Evolutionary conservation across 106 monocot species (phyloP).

Genomic region (Cymbidium sinense): DNA sequence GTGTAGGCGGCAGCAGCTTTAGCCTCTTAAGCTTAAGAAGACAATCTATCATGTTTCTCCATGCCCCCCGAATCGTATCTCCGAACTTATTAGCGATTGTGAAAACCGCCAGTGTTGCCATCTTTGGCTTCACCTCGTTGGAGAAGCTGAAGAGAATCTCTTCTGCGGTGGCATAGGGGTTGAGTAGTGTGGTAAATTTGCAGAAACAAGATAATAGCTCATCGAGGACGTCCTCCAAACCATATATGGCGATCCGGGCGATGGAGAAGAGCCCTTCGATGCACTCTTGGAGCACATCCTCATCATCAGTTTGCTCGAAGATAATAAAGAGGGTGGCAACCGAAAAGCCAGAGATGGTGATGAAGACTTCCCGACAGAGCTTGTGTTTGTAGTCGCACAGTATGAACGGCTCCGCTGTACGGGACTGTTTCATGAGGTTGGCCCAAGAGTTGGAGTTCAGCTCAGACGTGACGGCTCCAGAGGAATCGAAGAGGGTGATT

Average conservation of each 20-base stretch:
- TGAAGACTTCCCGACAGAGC: slow-evolving; percentile 63
- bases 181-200: slow-evolving; percentile 73
- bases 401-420: slow-evolving; percentile 41
- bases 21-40: slow-evolving; percentile 80
- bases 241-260: slow-evolving; percentile 59
- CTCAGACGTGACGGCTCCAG: not conserved
- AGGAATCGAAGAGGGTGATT: slow-evolving; percentile 34
- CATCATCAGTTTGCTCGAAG: slow-evolving; percentile 82
- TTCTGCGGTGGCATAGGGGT: slow-evolving; percentile 75
- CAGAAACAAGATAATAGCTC: slow-evolving; percentile 88
- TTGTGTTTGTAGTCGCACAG: slow-evolving; percentile 58
- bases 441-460: slow-evolving; percentile 20
- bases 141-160: slow-evolving; percentile 76
- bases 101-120: slow-evolving; percentile 87
- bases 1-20: slow-evolving; percentile 53
- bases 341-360: slow-evolving; percentile 59
- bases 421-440: slow-evolving; percentile 56
- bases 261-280: slow-evolving; percentile 63
- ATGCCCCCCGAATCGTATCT: slow-evolving; percentile 60
- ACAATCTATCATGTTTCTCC: slow-evolving; percentile 80
- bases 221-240: slow-evolving; percentile 78
- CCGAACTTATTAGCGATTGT: slow-evolving; percentile 89
- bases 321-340: slow-evolving; percentile 69
- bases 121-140: slow-evolving; percentile 70
- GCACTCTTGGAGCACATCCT: slow-evolving; percentile 58